Evolutionary conservation across 805 yeast genomes (phyloP), one percentile per base, ranked within the genome.

Genomic region (Starmerella apis): DNA sequence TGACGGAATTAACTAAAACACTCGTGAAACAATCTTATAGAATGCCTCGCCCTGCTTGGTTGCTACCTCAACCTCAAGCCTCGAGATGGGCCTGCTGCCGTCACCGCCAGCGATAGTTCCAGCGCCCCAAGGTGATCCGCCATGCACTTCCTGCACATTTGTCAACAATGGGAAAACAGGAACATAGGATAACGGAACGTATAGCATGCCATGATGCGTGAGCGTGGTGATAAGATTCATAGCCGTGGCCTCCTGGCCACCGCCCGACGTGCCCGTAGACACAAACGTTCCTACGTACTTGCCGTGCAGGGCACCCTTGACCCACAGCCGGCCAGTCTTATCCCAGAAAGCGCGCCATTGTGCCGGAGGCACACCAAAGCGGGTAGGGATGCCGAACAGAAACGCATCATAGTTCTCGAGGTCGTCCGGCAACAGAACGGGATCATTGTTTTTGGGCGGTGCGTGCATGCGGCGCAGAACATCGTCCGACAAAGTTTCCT

Each of bases 101-200:
- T 82, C 90, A 45, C 74, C 71, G 45, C 79, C 84, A 27, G 94
- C 87, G 60, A 75, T 70, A 31, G 84, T 69, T 57, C 94, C 94
- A 27, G 94, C 82, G 64, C 94, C 95, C 86, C 87, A 86, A 41
- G 94, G 77, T 20, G 87, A 76, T 50, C 84, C 84, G 56, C 94
- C 94, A 63, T 82, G 94, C 43, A 77, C 73, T 68, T 83, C 86
- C 2, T 72, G 75, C 41, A 80, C 60, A 66, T 72, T 72, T 38
- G 83, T 67, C 56, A 80, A 60, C 57, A 73, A 72, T 8, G 74
- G 72, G 65, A 80, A 80, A 3, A 74, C 70, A 52, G 71, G 65
- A 55, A 71, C 75, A 69, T 79, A 84, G 53, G 94, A 94, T 58
- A 84, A 71, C 54, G 94, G 94, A 41, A 85, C 77, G 64, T 66